Percentiles rank a stretch among this genome's conserved stretches.
Conservation (phyloP, 1,139 yeast genomes). For the Pichia cactophila region DNA sequence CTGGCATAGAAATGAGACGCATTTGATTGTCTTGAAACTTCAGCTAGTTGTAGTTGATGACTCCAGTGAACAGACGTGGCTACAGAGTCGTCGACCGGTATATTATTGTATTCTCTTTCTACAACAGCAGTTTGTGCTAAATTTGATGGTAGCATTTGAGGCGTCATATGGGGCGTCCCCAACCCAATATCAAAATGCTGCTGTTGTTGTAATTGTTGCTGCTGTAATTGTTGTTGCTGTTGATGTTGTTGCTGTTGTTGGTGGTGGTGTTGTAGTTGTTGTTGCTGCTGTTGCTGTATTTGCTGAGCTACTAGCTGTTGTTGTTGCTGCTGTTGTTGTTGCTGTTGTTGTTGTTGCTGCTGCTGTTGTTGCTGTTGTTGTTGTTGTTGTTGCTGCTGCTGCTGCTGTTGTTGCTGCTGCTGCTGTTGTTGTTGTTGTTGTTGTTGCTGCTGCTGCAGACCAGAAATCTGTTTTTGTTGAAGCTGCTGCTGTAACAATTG, state of each 20-base stretch:
- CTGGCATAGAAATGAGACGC: constrained; percentile 84
- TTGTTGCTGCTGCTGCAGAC: constrained; percentile 29
- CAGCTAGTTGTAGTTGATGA: constrained; percentile 77
- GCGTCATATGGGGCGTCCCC: constrained; percentile 6
- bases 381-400: constrained; percentile 15
- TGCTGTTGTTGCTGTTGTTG: constrained; percentile 11
- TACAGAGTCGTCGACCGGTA: constrained; percentile 33
- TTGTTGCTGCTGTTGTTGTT: constrained; percentile 13
- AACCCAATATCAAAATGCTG: constrained; percentile 6
- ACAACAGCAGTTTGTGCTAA: constrained; percentile 14
- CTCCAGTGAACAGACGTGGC: constrained; percentile 67
- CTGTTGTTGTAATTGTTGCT: constrained; percentile 17
- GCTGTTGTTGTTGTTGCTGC: constrained; percentile 18
- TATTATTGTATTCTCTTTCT: constrained; percentile 23
- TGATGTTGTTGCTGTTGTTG: constrained; percentile 26
- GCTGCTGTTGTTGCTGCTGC: constrained; percentile 18
- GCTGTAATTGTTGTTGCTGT: constrained; percentile 14
- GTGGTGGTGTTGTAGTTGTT: constrained; percentile 23
- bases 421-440: constrained; percentile 18
- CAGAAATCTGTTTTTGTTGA: constrained; percentile 9
- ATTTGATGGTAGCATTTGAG: constrained; percentile 10
- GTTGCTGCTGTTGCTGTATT: constrained; percentile 18
- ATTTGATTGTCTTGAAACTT: constrained; percentile 64
- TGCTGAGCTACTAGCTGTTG: constrained; percentile 20
- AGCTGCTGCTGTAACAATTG: constrained; percentile 8